Evolutionary conservation across 2,329 filamentous ascomycete genomes (phyloP).

Genomic region (Apiospora marii): DNA sequence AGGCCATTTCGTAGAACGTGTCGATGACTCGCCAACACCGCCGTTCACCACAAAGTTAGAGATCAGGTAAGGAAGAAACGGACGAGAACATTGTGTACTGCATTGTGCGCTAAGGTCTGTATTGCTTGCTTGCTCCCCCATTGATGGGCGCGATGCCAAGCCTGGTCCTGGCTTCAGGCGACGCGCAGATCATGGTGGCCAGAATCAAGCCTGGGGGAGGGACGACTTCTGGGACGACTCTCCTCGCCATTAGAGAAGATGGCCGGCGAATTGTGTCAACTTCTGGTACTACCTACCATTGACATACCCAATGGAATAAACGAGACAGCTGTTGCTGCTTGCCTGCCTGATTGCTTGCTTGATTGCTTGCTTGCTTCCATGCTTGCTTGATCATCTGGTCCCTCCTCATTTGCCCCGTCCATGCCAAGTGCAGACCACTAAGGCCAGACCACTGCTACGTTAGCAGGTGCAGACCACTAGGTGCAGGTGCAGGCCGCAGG

Average conservation of each 20-base stretch:
- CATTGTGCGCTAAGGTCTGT: slow-evolving; percentile 1
- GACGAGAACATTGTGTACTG: neutral
- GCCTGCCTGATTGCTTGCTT: too few species aligned
- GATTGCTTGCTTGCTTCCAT: neutral
- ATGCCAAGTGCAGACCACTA: neutral
- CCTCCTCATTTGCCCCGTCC: slow-evolving; percentile 9
- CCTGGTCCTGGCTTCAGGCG: slow-evolving; percentile 16
- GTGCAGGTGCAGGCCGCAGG: neutral
- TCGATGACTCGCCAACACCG: neutral
- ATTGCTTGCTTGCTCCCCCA: slow-evolving; percentile 16
- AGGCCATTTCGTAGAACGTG: neutral
- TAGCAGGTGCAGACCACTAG: neutral
- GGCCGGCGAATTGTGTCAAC: neutral
- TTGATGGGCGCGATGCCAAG: slow-evolving; percentile 1
- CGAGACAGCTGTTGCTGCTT: neutral
- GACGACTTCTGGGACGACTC: too few species aligned
- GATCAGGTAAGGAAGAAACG: neutral
- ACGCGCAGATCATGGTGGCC: slow-evolving; percentile 5
- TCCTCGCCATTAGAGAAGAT: neutral
- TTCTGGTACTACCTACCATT: neutral
- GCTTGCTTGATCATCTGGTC: neutral
- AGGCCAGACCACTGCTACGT: neutral
- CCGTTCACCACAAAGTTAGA: neutral
- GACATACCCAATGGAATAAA: neutral
- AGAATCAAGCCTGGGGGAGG: slow-evolving; percentile 4